These are phyloP conservation scores for Blastocystis sp. DNA, from an alignment of 352 stramenopile genomes.

Conservation along the genomic window DNA sequence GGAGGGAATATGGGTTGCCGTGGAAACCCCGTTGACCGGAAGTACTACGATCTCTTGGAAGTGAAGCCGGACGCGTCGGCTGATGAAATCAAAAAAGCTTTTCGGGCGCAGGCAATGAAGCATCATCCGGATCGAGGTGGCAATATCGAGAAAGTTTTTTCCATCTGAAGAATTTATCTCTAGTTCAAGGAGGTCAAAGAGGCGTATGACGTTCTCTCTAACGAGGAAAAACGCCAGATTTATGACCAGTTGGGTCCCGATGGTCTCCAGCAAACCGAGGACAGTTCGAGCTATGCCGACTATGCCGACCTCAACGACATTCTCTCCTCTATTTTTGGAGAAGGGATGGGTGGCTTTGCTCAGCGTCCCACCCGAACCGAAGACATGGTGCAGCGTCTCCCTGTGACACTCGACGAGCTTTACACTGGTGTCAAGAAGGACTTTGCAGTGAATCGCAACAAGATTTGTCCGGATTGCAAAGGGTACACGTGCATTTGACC, in stretches of 20 bases:
- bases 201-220: slow-evolving; percentile 66
- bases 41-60: slow-evolving; percentile 67
- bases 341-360: not conserved
- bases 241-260: slow-evolving; percentile 66
- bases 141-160: slow-evolving; percentile 33
- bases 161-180: not conserved
- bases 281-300: not conserved
- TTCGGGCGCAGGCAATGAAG: slow-evolving; percentile 66
- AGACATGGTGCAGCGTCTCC: slow-evolving; percentile 56
- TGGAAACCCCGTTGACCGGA: slow-evolving; percentile 64
- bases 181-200: slow-evolving; percentile 65
- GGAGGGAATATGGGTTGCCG: slow-evolving; percentile 55
- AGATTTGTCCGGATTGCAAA: slow-evolving; percentile 50
- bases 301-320: slow-evolving; percentile 58
- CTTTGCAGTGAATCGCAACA: slow-evolving; percentile 40
- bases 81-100: slow-evolving; percentile 69
- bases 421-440: slow-evolving; percentile 41
- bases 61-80: slow-evolving; percentile 65
- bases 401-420: slow-evolving; percentile 45
- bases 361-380: slow-evolving; percentile 46
- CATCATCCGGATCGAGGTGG: slow-evolving; percentile 67
- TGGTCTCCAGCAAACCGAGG: slow-evolving; percentile 57
- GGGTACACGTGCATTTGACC: not conserved
- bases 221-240: slow-evolving; percentile 63
- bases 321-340: slow-evolving; percentile 57